A percentile compares a stretch with the other conserved stretches of the same genome.
Evolutionary conservation across 305 asterid species (phyloP).

Genomic region (Fraxinus dipetala): DNA sequence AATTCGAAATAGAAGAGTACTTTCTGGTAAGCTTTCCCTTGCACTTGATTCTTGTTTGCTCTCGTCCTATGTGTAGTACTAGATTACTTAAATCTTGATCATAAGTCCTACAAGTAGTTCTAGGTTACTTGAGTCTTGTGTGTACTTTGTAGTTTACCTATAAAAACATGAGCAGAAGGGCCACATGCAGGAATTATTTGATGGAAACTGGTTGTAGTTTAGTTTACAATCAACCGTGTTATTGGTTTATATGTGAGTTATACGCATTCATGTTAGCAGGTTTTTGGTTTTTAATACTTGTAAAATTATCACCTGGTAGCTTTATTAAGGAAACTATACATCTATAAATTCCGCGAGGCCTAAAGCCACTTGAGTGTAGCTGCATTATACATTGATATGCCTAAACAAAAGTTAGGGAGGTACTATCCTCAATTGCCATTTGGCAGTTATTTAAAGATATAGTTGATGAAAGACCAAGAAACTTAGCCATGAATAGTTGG

Average conservation of each 20-base stretch:
- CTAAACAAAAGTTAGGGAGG: not conserved
- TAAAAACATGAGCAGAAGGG: not conserved
- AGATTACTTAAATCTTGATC: slow-evolving; percentile 3
- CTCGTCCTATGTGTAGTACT: not conserved
- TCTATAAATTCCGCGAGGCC: not conserved
- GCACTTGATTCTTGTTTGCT: slow-evolving; percentile 20
- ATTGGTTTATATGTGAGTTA: not conserved
- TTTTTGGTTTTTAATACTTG: not conserved
- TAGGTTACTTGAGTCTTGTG: not conserved
- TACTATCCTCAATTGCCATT: not conserved
- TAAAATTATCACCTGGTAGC: not conserved
- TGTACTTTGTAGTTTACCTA: not conserved
- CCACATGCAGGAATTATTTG: not conserved
- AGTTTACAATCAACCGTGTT: not conserved
- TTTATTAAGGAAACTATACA: not conserved
- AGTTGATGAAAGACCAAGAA: not conserved
- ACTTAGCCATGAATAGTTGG: not conserved
- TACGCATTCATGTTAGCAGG: not conserved
- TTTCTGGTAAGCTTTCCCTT: slow-evolving; percentile 54
- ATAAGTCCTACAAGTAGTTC: not conserved
- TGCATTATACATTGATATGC: not conserved
- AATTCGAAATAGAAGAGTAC: slow-evolving; percentile 83
- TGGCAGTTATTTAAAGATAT: not conserved
- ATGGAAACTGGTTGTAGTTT: not conserved
- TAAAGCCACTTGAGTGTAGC: not conserved